Conservation (phyloP, 768 basidiomycete species). For the Termitomyces sp. region DNA sequence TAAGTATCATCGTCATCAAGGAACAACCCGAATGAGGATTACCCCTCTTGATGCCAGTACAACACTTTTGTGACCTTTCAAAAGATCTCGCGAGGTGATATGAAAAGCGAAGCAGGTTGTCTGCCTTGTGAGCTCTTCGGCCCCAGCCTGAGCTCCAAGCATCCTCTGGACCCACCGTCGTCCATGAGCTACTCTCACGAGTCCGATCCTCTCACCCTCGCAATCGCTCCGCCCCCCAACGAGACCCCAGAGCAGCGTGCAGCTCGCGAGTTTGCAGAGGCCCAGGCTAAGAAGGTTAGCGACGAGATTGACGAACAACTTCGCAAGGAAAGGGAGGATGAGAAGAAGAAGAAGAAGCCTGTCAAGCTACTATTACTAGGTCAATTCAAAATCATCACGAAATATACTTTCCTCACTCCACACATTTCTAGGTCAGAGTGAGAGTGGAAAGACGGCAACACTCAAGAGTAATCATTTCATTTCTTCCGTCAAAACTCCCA, state of each 20-base stretch:
- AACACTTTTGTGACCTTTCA: constrained; percentile 7
- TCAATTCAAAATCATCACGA: constrained; percentile 14
- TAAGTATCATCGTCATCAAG: constrained; percentile 1
- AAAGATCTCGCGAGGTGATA: constrained; percentile 12
- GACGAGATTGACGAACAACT: constrained; percentile 77
- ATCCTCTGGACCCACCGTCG: constrained; percentile 8
- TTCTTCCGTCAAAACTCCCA: background rate
- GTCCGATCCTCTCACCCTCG: constrained; percentile 50
- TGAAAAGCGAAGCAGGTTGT: constrained; percentile 16
- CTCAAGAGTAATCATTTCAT: constrained; percentile 51
- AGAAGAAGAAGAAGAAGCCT: constrained; percentile 60
- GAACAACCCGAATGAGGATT: constrained; percentile 15
- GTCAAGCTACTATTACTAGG: constrained; percentile 74
- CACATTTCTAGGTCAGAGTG: constrained; percentile 47
- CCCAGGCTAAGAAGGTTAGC: constrained; percentile 56
- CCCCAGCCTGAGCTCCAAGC: constrained; percentile 7
- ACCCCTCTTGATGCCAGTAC: constrained; percentile 6
- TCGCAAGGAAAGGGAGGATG: constrained; percentile 48
- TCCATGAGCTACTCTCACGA: constrained; percentile 29
- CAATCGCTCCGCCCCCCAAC: constrained; percentile 57
- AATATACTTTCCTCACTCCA: background rate
- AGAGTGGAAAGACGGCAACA: constrained; percentile 78
- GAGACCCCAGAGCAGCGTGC: constrained; percentile 56
- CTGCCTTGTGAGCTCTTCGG: constrained; percentile 15
- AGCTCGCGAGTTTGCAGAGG: constrained; percentile 54